Conservation (phyloP, 78 protist genomes). For the Emiliania huxleyi region DNA sequence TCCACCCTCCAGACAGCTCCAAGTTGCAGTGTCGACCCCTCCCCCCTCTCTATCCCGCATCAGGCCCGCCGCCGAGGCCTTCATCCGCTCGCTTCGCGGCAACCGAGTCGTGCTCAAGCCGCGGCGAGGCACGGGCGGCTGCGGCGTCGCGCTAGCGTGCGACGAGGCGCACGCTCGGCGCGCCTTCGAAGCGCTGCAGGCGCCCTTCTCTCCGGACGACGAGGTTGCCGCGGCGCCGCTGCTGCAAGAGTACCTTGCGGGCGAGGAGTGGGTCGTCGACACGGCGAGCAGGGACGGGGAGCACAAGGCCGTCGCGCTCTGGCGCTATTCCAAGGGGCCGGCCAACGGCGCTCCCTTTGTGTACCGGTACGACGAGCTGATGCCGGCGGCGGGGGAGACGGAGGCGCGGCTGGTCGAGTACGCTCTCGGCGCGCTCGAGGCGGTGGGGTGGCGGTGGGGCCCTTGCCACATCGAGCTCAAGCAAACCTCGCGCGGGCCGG, state of each 20-base stretch:
- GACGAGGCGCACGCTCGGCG: not conserved
- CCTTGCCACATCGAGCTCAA: not conserved
- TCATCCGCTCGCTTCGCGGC: too few species aligned
- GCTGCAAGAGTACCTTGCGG: not conserved
- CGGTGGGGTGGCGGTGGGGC: not conserved
- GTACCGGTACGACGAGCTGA: not conserved
- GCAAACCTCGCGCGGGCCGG: not conserved
- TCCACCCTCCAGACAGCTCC: too few species aligned
- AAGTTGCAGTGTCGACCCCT: too few species aligned
- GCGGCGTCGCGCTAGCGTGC: not conserved
- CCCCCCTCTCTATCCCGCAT: too few species aligned
- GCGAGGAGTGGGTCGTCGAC: not conserved
- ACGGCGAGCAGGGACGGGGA: not conserved
- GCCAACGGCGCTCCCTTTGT: not conserved
- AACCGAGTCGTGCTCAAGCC: not conserved
- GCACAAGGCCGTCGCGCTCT: not conserved
- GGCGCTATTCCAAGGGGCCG: not conserved
- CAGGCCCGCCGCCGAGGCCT: too few species aligned
- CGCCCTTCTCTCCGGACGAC: not conserved
- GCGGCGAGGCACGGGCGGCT: not conserved
- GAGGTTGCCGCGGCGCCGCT: not conserved
- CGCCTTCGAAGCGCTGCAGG: not conserved
- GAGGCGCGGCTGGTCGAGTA: not conserved
- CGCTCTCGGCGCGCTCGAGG: not conserved
- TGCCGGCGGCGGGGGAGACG: not conserved